Base-by-base conservation (phyloP, 805 yeast species). In the Lipomyces spencermartinsiae region DNA sequence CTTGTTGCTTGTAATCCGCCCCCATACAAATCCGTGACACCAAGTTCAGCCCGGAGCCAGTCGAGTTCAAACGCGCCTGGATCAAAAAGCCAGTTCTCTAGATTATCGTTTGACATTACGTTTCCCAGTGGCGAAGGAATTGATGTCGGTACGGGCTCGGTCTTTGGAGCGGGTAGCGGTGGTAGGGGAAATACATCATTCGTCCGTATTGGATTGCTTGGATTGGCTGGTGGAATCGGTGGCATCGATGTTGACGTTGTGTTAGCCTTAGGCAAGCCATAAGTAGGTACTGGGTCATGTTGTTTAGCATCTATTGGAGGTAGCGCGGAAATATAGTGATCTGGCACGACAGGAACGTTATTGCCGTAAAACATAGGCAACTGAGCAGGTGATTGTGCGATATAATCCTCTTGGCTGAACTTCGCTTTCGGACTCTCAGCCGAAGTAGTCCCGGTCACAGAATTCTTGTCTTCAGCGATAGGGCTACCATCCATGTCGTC, bases 41-140 rank as follows among this genome's bases (percentile, higher is more conserved):
- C 61, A 9, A 64, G 55, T 14, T 62, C 67, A 19, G 67, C 37
- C n/a, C 67, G 65, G 10, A 67, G 63, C 70, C 70, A 67, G 54
- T 67, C 71, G 10, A 67, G 54, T 7, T 67, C 70, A 19, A 66
- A 57, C 8, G 33, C 59, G 19, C 55, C 63, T 19, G 70, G 68
- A 22, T 67, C 70, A 43, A 66, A 58, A 31, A 55, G 29, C 70
- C 70, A 67, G 19, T 66, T 57, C 16, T 67, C 70, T 62, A 46
- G 22, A n/a, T 46, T 34, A 25, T 59, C 54, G 14, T 19, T 55
- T 29, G 62, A 59, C 29, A 39, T 35, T 60, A 59, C 58, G 25
- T 59, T 22, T 4, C 34, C 39, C 16, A 59, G 58, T 59, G 62
- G 57, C 22, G 55, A 29, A 16, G 62, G 55, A 19, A 59, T 29